Evolutionary conservation across 2,329 filamentous ascomycete genomes (phyloP), one percentile per base, ranked within the genome.

Genomic region (Aspergillus pseudotamarii): DNA sequence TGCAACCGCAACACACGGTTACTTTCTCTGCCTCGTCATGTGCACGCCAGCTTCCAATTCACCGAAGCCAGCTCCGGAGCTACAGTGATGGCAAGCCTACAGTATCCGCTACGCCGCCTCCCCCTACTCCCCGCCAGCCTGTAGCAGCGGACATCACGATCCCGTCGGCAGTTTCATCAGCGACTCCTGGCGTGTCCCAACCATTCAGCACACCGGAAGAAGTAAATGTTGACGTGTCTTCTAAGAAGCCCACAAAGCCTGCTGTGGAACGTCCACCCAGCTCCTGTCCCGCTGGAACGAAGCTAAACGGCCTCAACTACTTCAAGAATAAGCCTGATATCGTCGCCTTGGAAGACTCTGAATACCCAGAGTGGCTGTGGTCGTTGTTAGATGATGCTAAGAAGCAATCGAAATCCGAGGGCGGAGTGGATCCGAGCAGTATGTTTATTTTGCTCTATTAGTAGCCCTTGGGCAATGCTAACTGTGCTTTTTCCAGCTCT

Each of bases 331-430:
- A 81, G 64, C 76, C 79, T 8, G 78, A 80, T 43, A 65, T 82
- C 28, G 59, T 81, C 57, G 81, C 81, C 14, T 64, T 77, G 70
- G 80, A 83, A 60, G 81, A 83, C 65, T 73, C 75, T 48, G 81
- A 82, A 66, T 83, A 83, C 66, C 81, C 81, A 16, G 77, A 81
- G 16, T 83, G 81, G 81, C 65, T 83, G 59, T 83, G 81, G 81
- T 72, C 67, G 5, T 68, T 83, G 62, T 66, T 82, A 62, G 78
- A 80, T 57, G 72, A 77, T 59, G 61, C 69, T n/a, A 73, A 71
- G 61, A 76, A 74, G 54, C 67, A 75, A 30, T 69, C 71, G 19
- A 75, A 75, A 57, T 58, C 56, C 6, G 69, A 72, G 62, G 76
- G 76, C 16, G 75, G 76, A 58, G 76, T 80, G 45, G 80, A 81